Percentiles rank a stretch among this genome's conserved stretches.
Evolutionary conservation across 176 grass and related monocot species (phyloP).

Genomic region (Paspalum notatum): DNA sequence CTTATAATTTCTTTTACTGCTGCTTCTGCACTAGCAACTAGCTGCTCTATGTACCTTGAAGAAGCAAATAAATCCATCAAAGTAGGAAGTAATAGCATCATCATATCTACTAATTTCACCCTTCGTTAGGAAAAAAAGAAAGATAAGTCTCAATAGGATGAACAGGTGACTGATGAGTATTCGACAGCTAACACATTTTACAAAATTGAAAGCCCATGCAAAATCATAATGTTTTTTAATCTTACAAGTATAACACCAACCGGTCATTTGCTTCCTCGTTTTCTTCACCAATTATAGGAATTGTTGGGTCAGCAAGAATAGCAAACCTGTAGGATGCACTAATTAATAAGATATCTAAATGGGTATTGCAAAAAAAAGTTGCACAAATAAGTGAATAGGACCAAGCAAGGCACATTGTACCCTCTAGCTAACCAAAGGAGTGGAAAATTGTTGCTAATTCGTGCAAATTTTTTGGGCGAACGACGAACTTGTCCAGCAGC

Average conservation of each 20-base stretch:
- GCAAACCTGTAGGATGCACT: conserved; percentile 58
- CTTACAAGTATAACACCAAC: conserved; percentile 56
- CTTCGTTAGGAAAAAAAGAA: background rate
- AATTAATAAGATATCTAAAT: conserved; percentile 17
- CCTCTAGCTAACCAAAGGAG: conserved; percentile 93
- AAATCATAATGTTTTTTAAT: conserved; percentile 2
- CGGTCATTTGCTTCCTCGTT: conserved; percentile 83
- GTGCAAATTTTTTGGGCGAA: conserved; percentile 82
- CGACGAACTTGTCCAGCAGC: conserved; percentile 84
- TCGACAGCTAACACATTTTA: background rate
- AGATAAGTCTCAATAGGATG: conserved; percentile 20
- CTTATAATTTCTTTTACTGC: conserved; percentile 68
- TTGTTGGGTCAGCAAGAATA: conserved; percentile 81
- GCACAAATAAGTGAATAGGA: conserved; percentile 10
- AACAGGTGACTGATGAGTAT: conserved; percentile 20
- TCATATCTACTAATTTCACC: conserved; percentile 15
- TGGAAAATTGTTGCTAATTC: conserved; percentile 65
- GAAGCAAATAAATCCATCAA: conserved; percentile 9
- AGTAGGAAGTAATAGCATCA: conserved; percentile 6
- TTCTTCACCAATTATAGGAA: conserved; percentile 88
- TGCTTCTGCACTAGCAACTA: conserved; percentile 81
- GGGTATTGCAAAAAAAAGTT: conserved; percentile 12
- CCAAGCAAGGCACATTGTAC: conserved; percentile 53
- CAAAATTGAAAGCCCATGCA: background rate
- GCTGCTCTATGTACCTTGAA: conserved; percentile 76